These are phyloP conservation scores for Carallia pectinifolia DNA, from an alignment of 345 rosid genomes.

Conservation along the genomic window DNA sequence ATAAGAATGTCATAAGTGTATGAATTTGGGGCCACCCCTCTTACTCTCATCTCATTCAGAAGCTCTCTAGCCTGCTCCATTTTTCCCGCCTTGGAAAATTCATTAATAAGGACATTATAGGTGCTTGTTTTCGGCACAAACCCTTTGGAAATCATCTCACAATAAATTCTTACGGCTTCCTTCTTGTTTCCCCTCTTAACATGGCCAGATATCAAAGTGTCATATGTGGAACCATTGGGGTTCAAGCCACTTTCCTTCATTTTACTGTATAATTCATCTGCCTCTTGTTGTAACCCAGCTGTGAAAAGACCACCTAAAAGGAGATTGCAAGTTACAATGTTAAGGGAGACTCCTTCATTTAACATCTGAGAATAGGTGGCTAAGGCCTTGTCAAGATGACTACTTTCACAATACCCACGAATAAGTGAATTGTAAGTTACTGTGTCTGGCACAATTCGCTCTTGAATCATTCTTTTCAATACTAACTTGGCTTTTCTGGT, in stretches of 20 bases:
- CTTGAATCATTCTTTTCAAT: constrained; percentile 48
- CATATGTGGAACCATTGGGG: constrained; percentile 63
- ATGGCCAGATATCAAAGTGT: constrained; percentile 62
- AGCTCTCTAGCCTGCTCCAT: constrained; percentile 80
- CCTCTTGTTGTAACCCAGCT: constrained; percentile 48
- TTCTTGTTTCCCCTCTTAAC: constrained; percentile 67
- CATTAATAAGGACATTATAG: constrained; percentile 66
- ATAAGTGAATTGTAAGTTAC: constrained; percentile 72
- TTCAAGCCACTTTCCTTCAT: constrained; percentile 60
- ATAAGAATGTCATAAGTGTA: constrained; percentile 73
- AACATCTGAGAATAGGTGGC: constrained; percentile 53
- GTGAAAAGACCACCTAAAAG: constrained; percentile 58
- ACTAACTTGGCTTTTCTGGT: constrained; percentile 61
- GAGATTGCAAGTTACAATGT: constrained; percentile 61
- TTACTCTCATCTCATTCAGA: constrained; percentile 67
- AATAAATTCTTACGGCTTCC: constrained; percentile 57
- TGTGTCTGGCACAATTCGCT: constrained; percentile 49
- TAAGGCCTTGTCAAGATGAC: constrained; percentile 52
- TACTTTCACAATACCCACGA: constrained; percentile 56
- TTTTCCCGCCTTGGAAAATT: constrained; percentile 61
- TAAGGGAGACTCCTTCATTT: constrained; percentile 53
- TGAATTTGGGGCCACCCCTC: constrained; percentile 58
- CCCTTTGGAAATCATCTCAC: constrained; percentile 76
- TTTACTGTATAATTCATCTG: constrained; percentile 46
- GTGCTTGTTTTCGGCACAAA: constrained; percentile 73